Percentiles rank a stretch among this genome's conserved stretches.
Evolutionary conservation across 495 filamentous ascomycete genomes (phyloP).

Genomic region (Durotheca rogersii): DNA sequence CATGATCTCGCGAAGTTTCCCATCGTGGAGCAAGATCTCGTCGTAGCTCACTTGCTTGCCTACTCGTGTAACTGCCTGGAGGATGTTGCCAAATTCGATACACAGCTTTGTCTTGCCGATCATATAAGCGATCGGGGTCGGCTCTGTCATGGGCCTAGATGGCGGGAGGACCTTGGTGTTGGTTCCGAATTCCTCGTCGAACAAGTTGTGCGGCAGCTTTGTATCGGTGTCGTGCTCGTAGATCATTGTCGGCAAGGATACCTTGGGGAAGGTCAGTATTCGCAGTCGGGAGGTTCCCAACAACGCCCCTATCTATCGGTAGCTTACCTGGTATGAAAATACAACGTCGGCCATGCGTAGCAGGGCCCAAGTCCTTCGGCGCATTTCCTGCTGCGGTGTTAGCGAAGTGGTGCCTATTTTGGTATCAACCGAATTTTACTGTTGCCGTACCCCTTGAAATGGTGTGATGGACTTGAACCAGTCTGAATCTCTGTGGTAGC

Average conservation of each 20-base stretch:
- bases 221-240: constrained; percentile 80
- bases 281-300: background rate
- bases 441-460: constrained; percentile 64
- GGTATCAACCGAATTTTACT: background rate
- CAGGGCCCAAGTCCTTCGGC: constrained; percentile 84
- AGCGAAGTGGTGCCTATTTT: background rate
- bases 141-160: constrained; percentile 69
- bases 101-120: constrained; percentile 73
- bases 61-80: constrained; percentile 52
- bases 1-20: constrained; percentile 66
- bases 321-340: constrained; percentile 75
- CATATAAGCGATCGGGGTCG: constrained; percentile 86
- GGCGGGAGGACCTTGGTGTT: constrained; percentile 74
- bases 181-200: constrained; percentile 90
- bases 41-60: constrained; percentile 68
- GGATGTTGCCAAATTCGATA: constrained; percentile 54
- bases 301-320: background rate
- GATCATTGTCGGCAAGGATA: constrained; percentile 86
- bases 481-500: constrained; percentile 89
- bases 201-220: constrained; percentile 82
- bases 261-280: constrained; percentile 38
- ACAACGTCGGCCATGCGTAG: constrained; percentile 78
- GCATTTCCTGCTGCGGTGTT: constrained; percentile 65
- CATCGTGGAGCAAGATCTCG: constrained; percentile 74
- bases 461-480: constrained; percentile 79